Evolutionary conservation across 805 yeast species (phyloP).

Genomic region (Lachancea dasiensis): DNA sequence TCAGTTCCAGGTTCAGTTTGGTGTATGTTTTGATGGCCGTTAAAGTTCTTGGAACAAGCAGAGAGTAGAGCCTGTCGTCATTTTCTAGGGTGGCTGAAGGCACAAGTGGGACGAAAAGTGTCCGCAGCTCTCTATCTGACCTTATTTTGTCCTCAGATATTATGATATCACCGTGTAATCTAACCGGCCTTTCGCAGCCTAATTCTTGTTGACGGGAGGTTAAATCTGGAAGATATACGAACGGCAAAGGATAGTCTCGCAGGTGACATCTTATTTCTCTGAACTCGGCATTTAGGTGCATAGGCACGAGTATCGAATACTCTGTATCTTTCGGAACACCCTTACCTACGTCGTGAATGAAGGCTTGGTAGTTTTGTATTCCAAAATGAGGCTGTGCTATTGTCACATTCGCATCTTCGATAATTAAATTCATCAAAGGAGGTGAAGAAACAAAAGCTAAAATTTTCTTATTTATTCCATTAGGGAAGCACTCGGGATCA

Average conservation of each 20-base stretch:
- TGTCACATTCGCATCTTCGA: constrained; percentile 44
- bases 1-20: constrained; percentile 49
- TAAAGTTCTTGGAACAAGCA: constrained; percentile 68
- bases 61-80: constrained; percentile 42
- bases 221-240: constrained; percentile 61
- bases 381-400: constrained; percentile 49
- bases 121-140: constrained; percentile 49
- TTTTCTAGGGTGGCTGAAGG: constrained; percentile 38
- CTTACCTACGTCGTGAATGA: constrained; percentile 67
- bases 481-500: constrained; percentile 33
- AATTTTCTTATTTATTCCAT: constrained; percentile 40
- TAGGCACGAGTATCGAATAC: constrained; percentile 65
- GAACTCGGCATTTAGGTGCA: constrained; percentile 48
- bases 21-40: constrained; percentile 69
- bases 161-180: constrained; percentile 56
- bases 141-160: constrained; percentile 58
- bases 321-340: constrained; percentile 69
- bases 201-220: constrained; percentile 25
- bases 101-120: constrained; percentile 56
- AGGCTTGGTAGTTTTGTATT: constrained; percentile 48
- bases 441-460: constrained; percentile 44
- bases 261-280: constrained; percentile 63
- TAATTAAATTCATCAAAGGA: constrained; percentile 45
- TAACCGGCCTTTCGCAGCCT: constrained; percentile 26
- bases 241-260: constrained; percentile 83